A percentile compares a stretch with the other conserved stretches of the same genome.
Evolutionary conservation across 1,284 basidiomycete species (phyloP).

Genomic region (Cystobasidiaceae sp.): DNA sequence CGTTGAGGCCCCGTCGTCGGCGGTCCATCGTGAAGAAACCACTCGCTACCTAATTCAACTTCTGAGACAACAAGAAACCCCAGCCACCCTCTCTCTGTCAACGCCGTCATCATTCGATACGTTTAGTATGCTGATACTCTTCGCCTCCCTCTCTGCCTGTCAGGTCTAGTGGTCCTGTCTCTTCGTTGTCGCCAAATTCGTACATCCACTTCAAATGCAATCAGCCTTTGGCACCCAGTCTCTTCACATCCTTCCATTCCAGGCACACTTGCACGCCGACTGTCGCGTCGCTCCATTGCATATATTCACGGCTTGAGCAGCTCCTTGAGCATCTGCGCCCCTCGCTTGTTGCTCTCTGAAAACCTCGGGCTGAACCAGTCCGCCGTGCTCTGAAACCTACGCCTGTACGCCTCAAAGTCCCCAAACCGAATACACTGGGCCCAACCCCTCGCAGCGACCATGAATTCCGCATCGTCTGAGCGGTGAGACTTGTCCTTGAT

Average conservation of each 20-base stretch:
- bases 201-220: no score
- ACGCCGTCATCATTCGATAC: no score
- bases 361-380: constrained; percentile 82
- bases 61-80: constrained; percentile 4
- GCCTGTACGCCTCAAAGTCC: constrained; percentile 79
- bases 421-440: constrained; percentile 90
- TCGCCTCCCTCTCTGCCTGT: no score
- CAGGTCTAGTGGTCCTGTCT: no score
- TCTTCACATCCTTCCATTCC: no score
- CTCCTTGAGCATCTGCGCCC: constrained; percentile 85
- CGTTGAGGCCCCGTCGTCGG: not conserved
- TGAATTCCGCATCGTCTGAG: constrained; percentile 86
- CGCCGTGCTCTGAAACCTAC: constrained; percentile 74
- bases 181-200: no score
- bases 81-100: no score
- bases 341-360: constrained; percentile 74
- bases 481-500: constrained; percentile 75
- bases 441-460: constrained; percentile 93
- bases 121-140: no score
- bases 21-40: constrained; percentile 30
- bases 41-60: constrained; percentile 31
- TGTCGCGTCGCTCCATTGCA: not conserved
- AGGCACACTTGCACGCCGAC: no score
- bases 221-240: no score
- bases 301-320: constrained; percentile 50